A percentile compares a stretch with the other conserved stretches of the same genome.
Conservation (phyloP, 495 filamentous ascomycete genomes). For the Neurospora tetrasperma region DNA sequence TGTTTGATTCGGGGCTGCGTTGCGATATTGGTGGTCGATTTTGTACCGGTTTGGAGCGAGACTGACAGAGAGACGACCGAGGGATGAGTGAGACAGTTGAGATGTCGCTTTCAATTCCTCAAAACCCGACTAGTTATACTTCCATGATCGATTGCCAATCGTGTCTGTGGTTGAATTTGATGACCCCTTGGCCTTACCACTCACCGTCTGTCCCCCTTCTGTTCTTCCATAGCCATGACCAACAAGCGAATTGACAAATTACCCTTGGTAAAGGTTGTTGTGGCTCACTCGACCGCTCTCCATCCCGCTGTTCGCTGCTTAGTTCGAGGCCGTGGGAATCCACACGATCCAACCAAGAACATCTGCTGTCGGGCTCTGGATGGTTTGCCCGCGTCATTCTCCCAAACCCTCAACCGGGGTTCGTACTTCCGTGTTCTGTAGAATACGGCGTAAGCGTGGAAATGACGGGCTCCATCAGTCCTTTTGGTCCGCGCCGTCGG, state of each 20-base stretch:
- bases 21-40: background rate
- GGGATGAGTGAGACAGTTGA: background rate
- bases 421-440: too few species aligned
- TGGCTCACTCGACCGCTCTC: background rate
- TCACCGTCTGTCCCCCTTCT: background rate
- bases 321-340: too few species aligned
- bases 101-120: background rate
- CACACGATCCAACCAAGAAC: too few species aligned
- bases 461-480: too few species aligned
- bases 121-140: background rate
- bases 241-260: background rate
- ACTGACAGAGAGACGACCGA: background rate
- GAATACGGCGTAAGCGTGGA: too few species aligned
- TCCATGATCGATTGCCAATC: background rate
- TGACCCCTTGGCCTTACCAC: background rate
- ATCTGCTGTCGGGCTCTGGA: too few species aligned
- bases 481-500: background rate
- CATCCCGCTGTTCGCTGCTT: background rate
- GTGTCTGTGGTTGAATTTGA: accelerated
- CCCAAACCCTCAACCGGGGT: too few species aligned
- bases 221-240: background rate
- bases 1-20: background rate
- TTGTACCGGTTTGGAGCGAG: background rate
- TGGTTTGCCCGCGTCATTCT: too few species aligned
- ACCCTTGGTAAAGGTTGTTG: background rate